Evolutionary conservation across 2,329 filamentous ascomycete species (phyloP).

Genomic region (Hymenoscyphus scutula): DNA sequence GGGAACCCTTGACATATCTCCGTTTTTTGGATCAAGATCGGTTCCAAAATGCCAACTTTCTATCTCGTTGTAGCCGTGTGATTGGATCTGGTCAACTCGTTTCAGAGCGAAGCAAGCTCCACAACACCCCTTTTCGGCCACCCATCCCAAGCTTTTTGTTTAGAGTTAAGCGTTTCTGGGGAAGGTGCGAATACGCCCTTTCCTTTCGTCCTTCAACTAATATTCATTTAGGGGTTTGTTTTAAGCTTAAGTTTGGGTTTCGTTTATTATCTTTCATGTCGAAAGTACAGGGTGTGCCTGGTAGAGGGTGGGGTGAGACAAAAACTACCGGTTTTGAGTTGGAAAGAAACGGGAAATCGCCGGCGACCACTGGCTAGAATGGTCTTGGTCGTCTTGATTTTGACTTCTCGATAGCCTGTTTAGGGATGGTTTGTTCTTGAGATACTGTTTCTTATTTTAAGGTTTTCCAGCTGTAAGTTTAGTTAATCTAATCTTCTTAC

Average conservation of each 20-base stretch:
- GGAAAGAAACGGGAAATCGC: neutral
- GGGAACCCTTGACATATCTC: too few relatives aligned
- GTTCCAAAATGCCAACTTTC: neutral
- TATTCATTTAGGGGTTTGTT: too few relatives aligned
- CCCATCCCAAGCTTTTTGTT: neutral
- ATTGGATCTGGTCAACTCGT: neutral
- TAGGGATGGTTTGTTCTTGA: neutral
- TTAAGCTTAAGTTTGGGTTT: too few relatives aligned
- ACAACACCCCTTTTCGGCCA: neutral
- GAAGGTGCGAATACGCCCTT: too few relatives aligned
- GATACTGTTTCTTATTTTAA: neutral
- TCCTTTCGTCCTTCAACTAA: too few relatives aligned
- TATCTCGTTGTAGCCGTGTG: neutral
- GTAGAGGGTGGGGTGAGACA: too few relatives aligned
- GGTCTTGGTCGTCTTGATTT: neutral
- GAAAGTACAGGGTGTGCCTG: too few relatives aligned
- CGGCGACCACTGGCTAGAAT: too few relatives aligned
- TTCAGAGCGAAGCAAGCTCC: neutral
- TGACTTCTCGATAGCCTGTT: neutral
- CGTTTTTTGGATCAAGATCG: too few relatives aligned
- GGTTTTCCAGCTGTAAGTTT: neutral
- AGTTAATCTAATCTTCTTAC: neutral
- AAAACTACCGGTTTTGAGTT: neutral
- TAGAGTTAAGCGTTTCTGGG: too few relatives aligned
- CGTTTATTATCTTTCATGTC: too few relatives aligned